Base-by-base conservation (phyloP, 139 green algal species). In the Tetratostichococcus sp. region DNA sequence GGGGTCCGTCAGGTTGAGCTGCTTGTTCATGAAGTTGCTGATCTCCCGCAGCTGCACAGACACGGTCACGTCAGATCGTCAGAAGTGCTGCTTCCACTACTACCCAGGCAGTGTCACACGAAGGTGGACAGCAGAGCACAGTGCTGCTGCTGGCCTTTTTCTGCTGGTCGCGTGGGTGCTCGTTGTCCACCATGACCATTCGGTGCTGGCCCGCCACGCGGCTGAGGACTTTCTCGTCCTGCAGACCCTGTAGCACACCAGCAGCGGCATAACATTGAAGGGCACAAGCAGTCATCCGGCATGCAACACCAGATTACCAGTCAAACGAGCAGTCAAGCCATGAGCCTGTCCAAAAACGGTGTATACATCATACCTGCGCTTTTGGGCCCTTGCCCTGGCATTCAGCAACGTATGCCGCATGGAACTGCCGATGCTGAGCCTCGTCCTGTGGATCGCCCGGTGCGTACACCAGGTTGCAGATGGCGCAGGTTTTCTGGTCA, bases 391-490 rank as follows among this genome's bases (percentile, higher is more conserved):
- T 30, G 73, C 84, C 21, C 75, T 70, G 14, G 79, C 35, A 33
- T 73, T 75, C 34, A 65, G 26, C 2, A 65, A n/a, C 21, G 31
- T 26, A n/a, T 1, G 34, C 71, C 35, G 50, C 57, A 50, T 89
- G 84, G 58, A 77, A 83, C 2, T 69, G 21, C 4, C 72, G 76
- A 67, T 89, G 84, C 50, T 79, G 28, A n/a, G 57, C 69, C 26
- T 89, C 84, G 32, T 89, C 84, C 22, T 30, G 39, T 30, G 73
- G 50, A 25, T 85, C 66, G 6, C 82, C 84, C 17, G 65, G 80
- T 11, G 79, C 70, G 35, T 89, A 89, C 30, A 83, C 39, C 69
- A 89, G 58, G 34, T 83, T 80, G 57, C 85, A 89, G 0, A 72
- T 30, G 19, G 35, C 43, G 69, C 85, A 89, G 11, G 66, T 77